phyloP scores from a whole-genome alignment of 2,329 filamentous ascomycete species.

The Ophiostoma novo-ulmi region DNA sequence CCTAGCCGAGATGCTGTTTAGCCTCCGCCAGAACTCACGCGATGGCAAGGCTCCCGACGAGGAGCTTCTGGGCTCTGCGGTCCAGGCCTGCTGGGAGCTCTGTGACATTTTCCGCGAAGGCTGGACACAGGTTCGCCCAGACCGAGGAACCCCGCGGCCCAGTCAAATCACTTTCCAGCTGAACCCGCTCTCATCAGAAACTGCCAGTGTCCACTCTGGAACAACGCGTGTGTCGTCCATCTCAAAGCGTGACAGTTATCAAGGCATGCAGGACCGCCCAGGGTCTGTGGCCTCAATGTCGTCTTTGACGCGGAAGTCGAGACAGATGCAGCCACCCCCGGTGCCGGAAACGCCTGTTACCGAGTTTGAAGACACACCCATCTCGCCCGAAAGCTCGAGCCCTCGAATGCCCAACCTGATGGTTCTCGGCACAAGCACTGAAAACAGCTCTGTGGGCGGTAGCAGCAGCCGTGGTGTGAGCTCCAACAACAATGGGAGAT shows the following conservation, averaged over 20 bases:
- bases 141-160: conserved; percentile 77
- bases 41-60: conserved; percentile 71
- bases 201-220: conserved; percentile 34
- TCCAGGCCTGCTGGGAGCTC: conserved; percentile 91
- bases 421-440: conserved; percentile 65
- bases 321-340: conserved; percentile 46
- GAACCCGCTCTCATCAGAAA: conserved; percentile 36
- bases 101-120: conserved; percentile 90
- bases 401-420: conserved; percentile 79
- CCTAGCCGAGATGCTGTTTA: conserved; percentile 88
- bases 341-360: conserved; percentile 89
- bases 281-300: conserved; percentile 23
- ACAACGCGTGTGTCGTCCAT: conserved; percentile 42
- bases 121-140: conserved; percentile 83
- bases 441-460: conserved; percentile 38
- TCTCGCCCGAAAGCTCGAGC: conserved; percentile 72
- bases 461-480: conserved; percentile 15
- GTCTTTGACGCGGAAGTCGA: conserved; percentile 24
- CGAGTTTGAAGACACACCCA: conserved; percentile 85
- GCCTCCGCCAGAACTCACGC: conserved; percentile 72
- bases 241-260: conserved; percentile 41
- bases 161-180: conserved; percentile 68
- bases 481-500: conserved; percentile 42
- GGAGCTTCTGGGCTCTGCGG: conserved; percentile 77
- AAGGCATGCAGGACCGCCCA: conserved; percentile 33